Base-by-base conservation (phyloP, 2,329 filamentous ascomycete genomes). In the Sporothrix schenckii region DNA sequence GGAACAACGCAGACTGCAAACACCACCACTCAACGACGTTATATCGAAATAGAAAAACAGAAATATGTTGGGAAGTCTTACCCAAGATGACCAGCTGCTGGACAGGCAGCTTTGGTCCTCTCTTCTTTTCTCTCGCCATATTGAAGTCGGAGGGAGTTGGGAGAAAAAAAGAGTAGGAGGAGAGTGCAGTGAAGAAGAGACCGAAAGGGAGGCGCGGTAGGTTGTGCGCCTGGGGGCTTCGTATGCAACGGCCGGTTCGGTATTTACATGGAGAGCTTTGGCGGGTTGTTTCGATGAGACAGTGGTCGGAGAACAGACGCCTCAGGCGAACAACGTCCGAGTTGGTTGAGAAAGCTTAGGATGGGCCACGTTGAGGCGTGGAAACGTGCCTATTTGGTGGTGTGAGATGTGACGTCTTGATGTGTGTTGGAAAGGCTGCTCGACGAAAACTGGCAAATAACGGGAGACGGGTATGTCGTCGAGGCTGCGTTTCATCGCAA, bases 21-120 rank as follows among this genome's bases (percentile, higher is more conserved):
- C 54, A 58, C 21, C 5, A 27, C 39, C n/a, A 27, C n/a, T 30
- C 27, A n/a, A 44, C 52, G 14, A 56, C n/a, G 19, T 56, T 21
- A 21, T 3, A 60, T 49, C 47, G 34, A 58, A 49, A 3, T 24
- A 34, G 34, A 65, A 5, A 1, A 7, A 19, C 19, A 41, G 3
- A n/a, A 49, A 19, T 10, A 24, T 10, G 11, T 5, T 27, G 21
- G 70, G 63, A 54, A 39, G 72, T 74, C 86, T 83, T 85, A 93
- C 91, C 89, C 73, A 96, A 82, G 77, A 96, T 93, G 56, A 88
- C 82, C 77, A 96, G 83, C 81, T 96, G 92, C 84, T 89, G 87
- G 54, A 87, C 83, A 0, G 92, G 92, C 83, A 95, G 84, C 82
- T 89, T 91, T 34, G 88, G 86, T 73, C 78, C 80, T 74, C 27